Base-by-base conservation (phyloP, 2,329 filamentous ascomycete genomes). In the Epichloe scottii region DNA sequence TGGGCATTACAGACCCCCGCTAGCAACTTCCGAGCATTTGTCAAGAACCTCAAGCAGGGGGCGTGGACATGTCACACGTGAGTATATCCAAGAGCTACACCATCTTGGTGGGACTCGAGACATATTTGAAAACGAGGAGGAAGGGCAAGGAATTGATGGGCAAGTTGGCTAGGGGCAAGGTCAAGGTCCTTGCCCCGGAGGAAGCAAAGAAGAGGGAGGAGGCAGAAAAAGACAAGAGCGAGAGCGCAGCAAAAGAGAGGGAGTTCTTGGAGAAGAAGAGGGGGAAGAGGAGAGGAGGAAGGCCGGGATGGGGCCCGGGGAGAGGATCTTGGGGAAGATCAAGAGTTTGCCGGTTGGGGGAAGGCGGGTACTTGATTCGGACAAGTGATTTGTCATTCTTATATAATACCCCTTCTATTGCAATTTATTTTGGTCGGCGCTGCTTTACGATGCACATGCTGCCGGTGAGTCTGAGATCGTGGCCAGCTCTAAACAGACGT, bases 1-100 rank as follows among this genome's bases (percentile, higher is more conserved):
- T 59, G 89, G 89, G 0, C 89, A 95, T 67, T 95, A 95, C 64
- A 80, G 89, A 0, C 89, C 89, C 87, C 89, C 0, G 80, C 87
- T 4, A 78, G 80, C 54, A 95, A 91, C 62, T 95, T 95, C 62
- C 81, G 85, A 33, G 82, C 84, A 1, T 95, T 95, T 60, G 78
- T 95, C 2, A 79, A 82, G 54, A 82, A 75, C 8, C 72, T 96
- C 4, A 80, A 82, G 57, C 81, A 83, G 1, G 78, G 34, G 85
- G 85, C 1, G 89, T 85, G 0, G 89, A 96, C 64, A 86, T 90
- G 78, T 80, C 77, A 14, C 82, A 79, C 26, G 82, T 94, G 11
- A 85, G 82, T 17, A 86, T 95, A 44, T 88, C 83, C 41, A 84
- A 89, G 59, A 85, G 84, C 2, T 95, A 95, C 62, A 84, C 86